phyloP scores from a whole-genome alignment of 2,329 filamentous ascomycete genomes.

The Ceratocystis colombiana region DNA sequence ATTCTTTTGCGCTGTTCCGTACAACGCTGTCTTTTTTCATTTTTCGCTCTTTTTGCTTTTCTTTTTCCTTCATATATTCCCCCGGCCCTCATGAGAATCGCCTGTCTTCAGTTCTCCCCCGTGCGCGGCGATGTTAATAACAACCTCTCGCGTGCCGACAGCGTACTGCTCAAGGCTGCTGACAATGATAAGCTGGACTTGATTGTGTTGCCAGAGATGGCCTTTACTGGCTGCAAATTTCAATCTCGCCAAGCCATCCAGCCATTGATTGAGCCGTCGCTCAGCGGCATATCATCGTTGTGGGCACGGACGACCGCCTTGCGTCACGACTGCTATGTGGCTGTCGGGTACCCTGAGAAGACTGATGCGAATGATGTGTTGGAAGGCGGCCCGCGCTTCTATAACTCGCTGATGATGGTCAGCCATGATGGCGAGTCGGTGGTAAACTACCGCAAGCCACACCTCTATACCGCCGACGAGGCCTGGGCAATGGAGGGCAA shows the following conservation, averaged over 20 bases:
- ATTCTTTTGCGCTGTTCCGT: neutral
- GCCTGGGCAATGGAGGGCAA: constrained; percentile 47
- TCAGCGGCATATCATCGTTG: constrained; percentile 54
- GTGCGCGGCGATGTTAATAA: constrained; percentile 59
- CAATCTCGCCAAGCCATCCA: constrained; percentile 55
- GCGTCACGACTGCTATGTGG: constrained; percentile 56
- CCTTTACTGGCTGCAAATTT: constrained; percentile 74
- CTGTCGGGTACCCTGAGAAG: constrained; percentile 65
- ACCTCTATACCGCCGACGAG: constrained; percentile 48
- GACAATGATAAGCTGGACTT: constrained; percentile 41
- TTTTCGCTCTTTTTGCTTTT: neutral
- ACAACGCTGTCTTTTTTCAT: neutral
- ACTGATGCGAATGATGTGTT: constrained; percentile 43
- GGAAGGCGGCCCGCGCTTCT: constrained; percentile 45
- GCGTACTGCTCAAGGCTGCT: constrained; percentile 43
- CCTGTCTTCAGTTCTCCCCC: constrained; percentile 61
- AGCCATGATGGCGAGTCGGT: constrained; percentile 50
- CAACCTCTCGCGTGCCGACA: constrained; percentile 59
- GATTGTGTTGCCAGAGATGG: constrained; percentile 64
- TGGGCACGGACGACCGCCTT: constrained; percentile 61
- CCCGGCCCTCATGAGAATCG: constrained; percentile 48
- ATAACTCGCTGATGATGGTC: constrained; percentile 46
- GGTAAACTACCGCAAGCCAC: constrained; percentile 51
- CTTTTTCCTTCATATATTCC: neutral
- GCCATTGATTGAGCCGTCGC: constrained; percentile 57